These are phyloP conservation scores for Obba rivulosa DNA, from an alignment of 768 basidiomycete genomes.

Conservation along the genomic window DNA sequence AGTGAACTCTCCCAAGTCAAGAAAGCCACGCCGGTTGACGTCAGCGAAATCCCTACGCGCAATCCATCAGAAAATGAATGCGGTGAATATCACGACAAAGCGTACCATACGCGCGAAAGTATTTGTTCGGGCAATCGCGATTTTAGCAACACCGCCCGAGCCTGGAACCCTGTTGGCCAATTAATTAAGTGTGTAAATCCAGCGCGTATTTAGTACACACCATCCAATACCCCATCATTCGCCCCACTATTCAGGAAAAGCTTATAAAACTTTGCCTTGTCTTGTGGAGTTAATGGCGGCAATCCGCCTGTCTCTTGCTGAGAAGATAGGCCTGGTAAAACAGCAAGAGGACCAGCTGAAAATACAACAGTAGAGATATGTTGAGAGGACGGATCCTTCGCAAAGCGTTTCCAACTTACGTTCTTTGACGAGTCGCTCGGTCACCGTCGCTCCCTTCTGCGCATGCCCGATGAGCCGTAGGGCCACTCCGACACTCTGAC, in stretches of 20 bases:
- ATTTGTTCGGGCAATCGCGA: slow-evolving; percentile 36
- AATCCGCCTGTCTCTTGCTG: slow-evolving; percentile 18
- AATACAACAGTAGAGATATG: background rate
- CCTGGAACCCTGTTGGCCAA: slow-evolving; percentile 46
- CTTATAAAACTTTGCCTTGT: slow-evolving; percentile 49
- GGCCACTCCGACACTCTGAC: slow-evolving; percentile 51
- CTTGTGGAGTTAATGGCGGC: slow-evolving; percentile 44
- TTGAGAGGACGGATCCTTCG: background rate
- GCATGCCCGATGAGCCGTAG: slow-evolving; percentile 62
- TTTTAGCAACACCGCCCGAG: slow-evolving; percentile 58
- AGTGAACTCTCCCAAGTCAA: slow-evolving; percentile 65
- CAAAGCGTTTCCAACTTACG: slow-evolving; percentile 34
- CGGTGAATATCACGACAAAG: background rate
- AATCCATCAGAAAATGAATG: background rate
- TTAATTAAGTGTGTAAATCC: background rate
- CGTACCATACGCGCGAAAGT: slow-evolving; percentile 13
- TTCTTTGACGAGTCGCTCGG: slow-evolving; percentile 35
- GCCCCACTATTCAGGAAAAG: slow-evolving; percentile 49
- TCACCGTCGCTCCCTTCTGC: slow-evolving; percentile 44
- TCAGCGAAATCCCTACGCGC: slow-evolving; percentile 56
- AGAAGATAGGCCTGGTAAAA: slow-evolving; percentile 27
- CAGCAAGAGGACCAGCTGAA: slow-evolving; percentile 34
- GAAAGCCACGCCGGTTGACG: slow-evolving; percentile 48
- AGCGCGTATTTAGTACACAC: slow-evolving; percentile 22
- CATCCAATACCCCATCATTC: slow-evolving; percentile 47